Evolutionary conservation across 1,284 basidiomycete genomes (phyloP).

Genomic region (Irpex sp.): DNA sequence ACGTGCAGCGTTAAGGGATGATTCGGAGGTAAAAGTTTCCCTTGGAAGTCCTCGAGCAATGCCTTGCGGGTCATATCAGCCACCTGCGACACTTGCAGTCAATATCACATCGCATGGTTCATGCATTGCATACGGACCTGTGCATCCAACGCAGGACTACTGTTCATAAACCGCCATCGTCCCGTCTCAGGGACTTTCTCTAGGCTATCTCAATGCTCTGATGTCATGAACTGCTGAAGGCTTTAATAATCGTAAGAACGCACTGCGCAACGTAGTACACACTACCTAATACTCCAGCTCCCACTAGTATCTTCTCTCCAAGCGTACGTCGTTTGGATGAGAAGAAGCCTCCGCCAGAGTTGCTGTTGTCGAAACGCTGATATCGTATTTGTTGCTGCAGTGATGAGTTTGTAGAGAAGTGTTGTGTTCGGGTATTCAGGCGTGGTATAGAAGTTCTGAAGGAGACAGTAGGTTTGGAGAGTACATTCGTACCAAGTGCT

Average conservation of each 20-base stretch:
- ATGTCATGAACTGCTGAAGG: not conserved
- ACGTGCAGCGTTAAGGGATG: slow-evolving; percentile 70
- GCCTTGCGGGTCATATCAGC: not conserved
- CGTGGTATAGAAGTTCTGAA: not conserved
- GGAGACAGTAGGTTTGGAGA: not conserved
- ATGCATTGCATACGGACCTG: slow-evolving; percentile 28
- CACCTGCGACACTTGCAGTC: not conserved
- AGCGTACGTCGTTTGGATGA: not conserved
- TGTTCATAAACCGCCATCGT: slow-evolving; percentile 82
- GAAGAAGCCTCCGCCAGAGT: not conserved
- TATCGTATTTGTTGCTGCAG: not conserved
- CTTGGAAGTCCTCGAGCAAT: slow-evolving; percentile 43
- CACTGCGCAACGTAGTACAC: slow-evolving; percentile 61
- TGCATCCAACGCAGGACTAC: slow-evolving; percentile 57
- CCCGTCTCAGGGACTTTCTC: slow-evolving; percentile 84
- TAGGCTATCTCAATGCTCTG: slow-evolving; percentile 43
- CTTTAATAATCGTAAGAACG: slow-evolving; percentile 23
- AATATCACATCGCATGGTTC: not conserved
- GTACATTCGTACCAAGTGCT: not conserved
- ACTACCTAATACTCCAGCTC: slow-evolving; percentile 34
- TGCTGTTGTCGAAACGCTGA: not conserved
- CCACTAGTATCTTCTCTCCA: slow-evolving; percentile 15
- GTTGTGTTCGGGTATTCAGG: not conserved
- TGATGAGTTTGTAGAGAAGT: not conserved
- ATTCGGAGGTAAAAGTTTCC: slow-evolving; percentile 60